Conservation (phyloP, 345 rosid genomes). For the Pistacia integerrima region DNA sequence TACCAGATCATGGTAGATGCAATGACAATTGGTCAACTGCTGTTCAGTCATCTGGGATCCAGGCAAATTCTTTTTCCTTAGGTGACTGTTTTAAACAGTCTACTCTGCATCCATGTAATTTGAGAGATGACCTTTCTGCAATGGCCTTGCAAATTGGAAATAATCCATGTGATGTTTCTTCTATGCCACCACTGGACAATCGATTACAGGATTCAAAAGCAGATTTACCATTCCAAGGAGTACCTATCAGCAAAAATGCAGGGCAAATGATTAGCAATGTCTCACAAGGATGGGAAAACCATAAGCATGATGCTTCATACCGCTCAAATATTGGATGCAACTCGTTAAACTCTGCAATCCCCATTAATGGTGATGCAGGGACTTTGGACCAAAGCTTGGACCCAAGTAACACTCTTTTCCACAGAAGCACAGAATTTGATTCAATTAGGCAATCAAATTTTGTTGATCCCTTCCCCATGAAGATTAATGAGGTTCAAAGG, state of each 20-base stretch:
- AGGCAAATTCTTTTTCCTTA: slow-evolving; percentile 33
- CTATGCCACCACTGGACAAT: slow-evolving; percentile 32
- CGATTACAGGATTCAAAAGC: slow-evolving; percentile 28
- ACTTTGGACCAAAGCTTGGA: slow-evolving; percentile 38
- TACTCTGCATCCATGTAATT: slow-evolving; percentile 31
- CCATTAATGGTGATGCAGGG: slow-evolving; percentile 32
- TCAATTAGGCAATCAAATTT: slow-evolving; percentile 36
- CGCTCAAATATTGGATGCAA: slow-evolving; percentile 27
- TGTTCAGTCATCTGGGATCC: slow-evolving; percentile 42
- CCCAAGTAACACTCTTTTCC: slow-evolving; percentile 34
- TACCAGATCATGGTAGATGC: slow-evolving; percentile 41
- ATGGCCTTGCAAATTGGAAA: slow-evolving; percentile 46
- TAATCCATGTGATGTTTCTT: slow-evolving; percentile 37
- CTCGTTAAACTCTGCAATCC: slow-evolving; percentile 39
- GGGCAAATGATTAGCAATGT: slow-evolving; percentile 35
- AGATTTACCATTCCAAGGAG: slow-evolving; percentile 31
- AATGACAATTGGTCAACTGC: slow-evolving; percentile 55
- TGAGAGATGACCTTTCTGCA: slow-evolving; percentile 38
- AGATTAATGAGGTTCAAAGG: slow-evolving; percentile 36
- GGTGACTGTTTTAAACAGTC: slow-evolving; percentile 28
- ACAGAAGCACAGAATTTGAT: slow-evolving; percentile 40
- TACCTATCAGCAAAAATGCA: slow-evolving; percentile 21
- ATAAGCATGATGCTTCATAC: slow-evolving; percentile 31
- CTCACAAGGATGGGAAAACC: slow-evolving; percentile 46
- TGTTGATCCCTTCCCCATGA: slow-evolving; percentile 38